Evolutionary conservation across 2,329 filamentous ascomycete species (phyloP), one percentile per base, ranked within the genome.

Genomic region (Aspergillus ochraceus): DNA sequence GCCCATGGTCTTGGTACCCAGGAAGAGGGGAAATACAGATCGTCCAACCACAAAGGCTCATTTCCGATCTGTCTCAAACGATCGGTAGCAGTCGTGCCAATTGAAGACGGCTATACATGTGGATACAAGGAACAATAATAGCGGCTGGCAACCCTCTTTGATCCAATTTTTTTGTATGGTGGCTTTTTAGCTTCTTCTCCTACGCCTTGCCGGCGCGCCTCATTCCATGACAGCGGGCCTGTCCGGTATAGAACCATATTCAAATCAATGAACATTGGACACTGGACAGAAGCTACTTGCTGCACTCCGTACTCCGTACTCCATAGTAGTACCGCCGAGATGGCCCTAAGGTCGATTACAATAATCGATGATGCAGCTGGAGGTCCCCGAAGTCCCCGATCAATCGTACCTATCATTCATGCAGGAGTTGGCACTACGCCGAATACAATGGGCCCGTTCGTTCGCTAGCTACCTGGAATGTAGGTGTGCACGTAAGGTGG

Each of bases 1-100:
- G 61, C 20, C 61, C 59, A 54, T 39, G 52, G 56, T 26, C 46
- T 49, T 59, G 61, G 61, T 55, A 53, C 57, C 54, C 29, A 49
- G 24, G 29, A 42, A 59, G 57, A 50, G 32, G 60, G 19, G 36
- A 49, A 22, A 39, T 36, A 36, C 39, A 50, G 59, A 64, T 62
- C 11, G 36, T 26, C 62, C 62, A 64, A 20, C 45, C 45, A 47
- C 9, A 47, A 22, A 24, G 14, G 19, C 45, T 47, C 45, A 22
- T 47, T 55, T 58, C 46, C 51, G 52, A 58, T 55, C 29, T 9
- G 22, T 42, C 36, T 42, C 36, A 42, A 42, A 17, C 17, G 36
- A 42, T 42, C 36, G 14, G 4, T 42, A 24, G 11, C 11, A 14
- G 11, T 22, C 8, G 26, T 39, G 51, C 45, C 56, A 58, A 58